These are phyloP conservation scores for Collybia mongolica DNA, from an alignment of 768 basidiomycete species.

Conservation along the genomic window DNA sequence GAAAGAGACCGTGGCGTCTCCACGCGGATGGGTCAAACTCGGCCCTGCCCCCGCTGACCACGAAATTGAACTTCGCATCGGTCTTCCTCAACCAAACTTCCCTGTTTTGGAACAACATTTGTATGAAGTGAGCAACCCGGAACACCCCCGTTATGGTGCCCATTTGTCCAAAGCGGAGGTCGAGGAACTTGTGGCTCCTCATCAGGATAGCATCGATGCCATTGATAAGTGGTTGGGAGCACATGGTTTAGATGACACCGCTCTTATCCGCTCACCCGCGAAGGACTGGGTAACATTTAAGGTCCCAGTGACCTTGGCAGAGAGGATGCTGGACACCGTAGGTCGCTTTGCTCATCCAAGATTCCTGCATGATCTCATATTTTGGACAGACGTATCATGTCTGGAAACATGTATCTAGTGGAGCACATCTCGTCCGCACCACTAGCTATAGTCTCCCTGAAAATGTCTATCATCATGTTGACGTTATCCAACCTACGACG, in stretches of 20 bases:
- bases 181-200: constrained; percentile 59
- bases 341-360: not conserved
- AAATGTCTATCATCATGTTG: constrained; percentile 55
- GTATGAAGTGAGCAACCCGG: constrained; percentile 55
- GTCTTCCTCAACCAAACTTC: constrained; percentile 51
- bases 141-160: constrained; percentile 47
- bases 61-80: constrained; percentile 54
- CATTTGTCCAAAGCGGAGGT: constrained; percentile 67
- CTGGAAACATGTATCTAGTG: constrained; percentile 53
- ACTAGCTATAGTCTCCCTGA: constrained; percentile 66
- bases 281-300: constrained; percentile 65
- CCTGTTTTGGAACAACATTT: constrained; percentile 47
- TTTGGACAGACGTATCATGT: constrained; percentile 56
- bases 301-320: constrained; percentile 56
- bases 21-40: constrained; percentile 49
- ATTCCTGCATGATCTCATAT: not conserved
- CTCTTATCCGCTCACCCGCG: constrained; percentile 52
- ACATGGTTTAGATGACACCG: constrained; percentile 48
- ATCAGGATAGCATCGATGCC: constrained; percentile 47
- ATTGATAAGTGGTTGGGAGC: constrained; percentile 62
- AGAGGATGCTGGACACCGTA: constrained; percentile 64
- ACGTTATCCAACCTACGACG: constrained; percentile 71
- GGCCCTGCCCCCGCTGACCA: constrained; percentile 43
- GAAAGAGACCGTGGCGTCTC: constrained; percentile 33
- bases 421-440: constrained; percentile 58